Conservation (phyloP, 305 asterid species). For the Fraxinus platypoda region DNA sequence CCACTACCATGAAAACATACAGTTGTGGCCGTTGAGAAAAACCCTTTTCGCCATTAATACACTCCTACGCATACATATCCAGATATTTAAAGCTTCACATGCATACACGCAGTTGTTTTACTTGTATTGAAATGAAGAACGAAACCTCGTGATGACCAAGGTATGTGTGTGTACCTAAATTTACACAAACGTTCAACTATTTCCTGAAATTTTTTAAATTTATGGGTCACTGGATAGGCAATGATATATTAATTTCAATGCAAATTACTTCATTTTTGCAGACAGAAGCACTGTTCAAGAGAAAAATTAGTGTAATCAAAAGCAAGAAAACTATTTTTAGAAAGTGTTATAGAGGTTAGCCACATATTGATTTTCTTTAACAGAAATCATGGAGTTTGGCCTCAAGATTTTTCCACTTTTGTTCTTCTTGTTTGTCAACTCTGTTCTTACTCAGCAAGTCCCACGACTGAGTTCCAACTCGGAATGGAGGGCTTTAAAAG, state of each 20-base stretch:
- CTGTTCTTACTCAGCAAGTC: slow-evolving; percentile 27
- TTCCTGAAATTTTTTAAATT: background rate
- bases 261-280: slow-evolving; percentile 21
- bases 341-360: background rate
- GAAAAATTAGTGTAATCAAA: slow-evolving; percentile 5
- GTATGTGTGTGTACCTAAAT: slow-evolving; percentile 20
- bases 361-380: background rate
- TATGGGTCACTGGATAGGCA: background rate
- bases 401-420: slow-evolving; percentile 19
- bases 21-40: slow-evolving; percentile 38
- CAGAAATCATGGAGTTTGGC: slow-evolving; percentile 25
- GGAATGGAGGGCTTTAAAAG: slow-evolving; percentile 48
- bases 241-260: background rate
- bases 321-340: background rate
- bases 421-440: slow-evolving; percentile 24
- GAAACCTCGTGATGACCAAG: slow-evolving; percentile 35
- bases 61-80: slow-evolving; percentile 3
- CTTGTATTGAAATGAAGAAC: slow-evolving; percentile 26
- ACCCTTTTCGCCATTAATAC: slow-evolving; percentile 41
- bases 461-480: slow-evolving; percentile 31
- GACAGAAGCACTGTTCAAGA: background rate
- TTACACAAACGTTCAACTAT: slow-evolving; percentile 11
- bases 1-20: slow-evolving; percentile 29
- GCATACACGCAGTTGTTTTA: background rate
- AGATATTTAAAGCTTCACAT: slow-evolving; percentile 1